phyloP scores from a whole-genome alignment of 371 early-diverging fungal genomes.

The Antonospora locustae region DNA sequence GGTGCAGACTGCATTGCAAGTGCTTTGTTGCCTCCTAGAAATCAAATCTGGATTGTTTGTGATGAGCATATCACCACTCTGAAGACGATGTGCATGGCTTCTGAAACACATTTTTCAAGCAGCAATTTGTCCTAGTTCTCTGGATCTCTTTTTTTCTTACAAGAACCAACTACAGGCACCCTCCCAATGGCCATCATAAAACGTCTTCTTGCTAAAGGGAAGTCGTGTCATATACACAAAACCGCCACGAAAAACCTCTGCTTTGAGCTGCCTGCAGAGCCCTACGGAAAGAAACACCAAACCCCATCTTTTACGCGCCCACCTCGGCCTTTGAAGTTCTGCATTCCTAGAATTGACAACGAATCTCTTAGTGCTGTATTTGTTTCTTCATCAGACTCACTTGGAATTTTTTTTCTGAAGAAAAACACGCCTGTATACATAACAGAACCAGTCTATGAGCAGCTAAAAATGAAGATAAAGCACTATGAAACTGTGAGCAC shows the following conservation, averaged over 20 bases:
- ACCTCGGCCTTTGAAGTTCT: conserved; percentile 12
- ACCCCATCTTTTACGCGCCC: conserved; percentile 5
- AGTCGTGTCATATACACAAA: too few species aligned
- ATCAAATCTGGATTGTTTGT: too few species aligned
- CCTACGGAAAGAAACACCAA: conserved; percentile 13
- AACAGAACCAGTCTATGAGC: conserved; percentile 44
- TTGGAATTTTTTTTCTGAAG: conserved; percentile 41
- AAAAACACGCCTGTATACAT: conserved; percentile 38
- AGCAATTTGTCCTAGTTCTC: too few species aligned
- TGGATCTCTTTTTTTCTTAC: too few species aligned
- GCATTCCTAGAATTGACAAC: conserved; percentile 8
- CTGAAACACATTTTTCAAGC: too few species aligned
- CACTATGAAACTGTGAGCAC: conserved; percentile 18
- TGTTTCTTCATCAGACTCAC: conserved; percentile 32
- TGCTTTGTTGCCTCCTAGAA: too few species aligned
- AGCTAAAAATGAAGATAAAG: conserved; percentile 31
- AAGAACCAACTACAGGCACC: too few species aligned
- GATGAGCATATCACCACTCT: too few species aligned
- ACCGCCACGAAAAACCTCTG: conserved; percentile 15
- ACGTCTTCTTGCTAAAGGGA: too few species aligned
- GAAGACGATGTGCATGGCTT: too few species aligned
- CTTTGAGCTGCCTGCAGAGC: conserved; percentile 24
- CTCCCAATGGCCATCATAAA: too few species aligned
- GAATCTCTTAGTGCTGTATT: conserved; percentile 29
- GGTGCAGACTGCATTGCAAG: too few species aligned